Percentiles rank a stretch among this genome's conserved stretches.
Evolutionary conservation across 352 stramenopile species (phyloP).

Genomic region (Phytophthora quininea): DNA sequence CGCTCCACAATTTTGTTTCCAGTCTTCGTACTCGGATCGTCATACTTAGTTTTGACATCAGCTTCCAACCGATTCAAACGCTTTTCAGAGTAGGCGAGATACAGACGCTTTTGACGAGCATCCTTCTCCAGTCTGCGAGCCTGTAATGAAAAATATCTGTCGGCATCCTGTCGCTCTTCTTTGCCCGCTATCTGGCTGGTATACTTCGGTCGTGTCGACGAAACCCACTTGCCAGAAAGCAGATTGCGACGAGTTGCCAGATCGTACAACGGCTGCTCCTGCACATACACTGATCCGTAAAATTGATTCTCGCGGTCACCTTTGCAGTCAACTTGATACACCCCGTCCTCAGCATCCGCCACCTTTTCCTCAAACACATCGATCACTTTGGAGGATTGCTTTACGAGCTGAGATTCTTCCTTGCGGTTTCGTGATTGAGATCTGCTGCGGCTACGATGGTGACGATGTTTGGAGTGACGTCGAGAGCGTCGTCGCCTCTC

Average conservation of each 20-base stretch:
- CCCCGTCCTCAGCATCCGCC: constrained; percentile 25
- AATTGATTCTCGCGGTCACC: constrained; percentile 75
- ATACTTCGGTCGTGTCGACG: constrained; percentile 14
- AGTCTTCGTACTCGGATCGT: neutral
- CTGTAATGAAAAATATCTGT: constrained; percentile 63
- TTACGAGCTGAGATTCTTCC: constrained; percentile 19
- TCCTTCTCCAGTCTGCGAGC: constrained; percentile 51
- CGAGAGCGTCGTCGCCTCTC: neutral
- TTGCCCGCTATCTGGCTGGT: neutral
- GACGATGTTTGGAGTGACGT: constrained; percentile 13
- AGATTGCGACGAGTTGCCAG: constrained; percentile 59
- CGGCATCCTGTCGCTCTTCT: constrained; percentile 4
- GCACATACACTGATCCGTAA: constrained; percentile 68
- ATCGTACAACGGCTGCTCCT: constrained; percentile 68
- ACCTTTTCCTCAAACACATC: constrained; percentile 1
- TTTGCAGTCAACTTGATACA: constrained; percentile 71
- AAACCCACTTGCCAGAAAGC: constrained; percentile 50
- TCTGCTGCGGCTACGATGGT: constrained; percentile 17
- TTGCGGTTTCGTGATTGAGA: constrained; percentile 12
- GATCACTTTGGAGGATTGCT: constrained; percentile 15
- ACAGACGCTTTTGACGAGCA: constrained; percentile 50
- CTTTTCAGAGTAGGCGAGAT: constrained; percentile 77
- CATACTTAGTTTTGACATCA: constrained; percentile 1
- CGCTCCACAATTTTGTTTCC: neutral
- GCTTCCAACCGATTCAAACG: constrained; percentile 29